A percentile compares a stretch with the other conserved stretches of the same genome.
Conservation (phyloP, 768 basidiomycete species). For the Amanita subjunquillea region DNA sequence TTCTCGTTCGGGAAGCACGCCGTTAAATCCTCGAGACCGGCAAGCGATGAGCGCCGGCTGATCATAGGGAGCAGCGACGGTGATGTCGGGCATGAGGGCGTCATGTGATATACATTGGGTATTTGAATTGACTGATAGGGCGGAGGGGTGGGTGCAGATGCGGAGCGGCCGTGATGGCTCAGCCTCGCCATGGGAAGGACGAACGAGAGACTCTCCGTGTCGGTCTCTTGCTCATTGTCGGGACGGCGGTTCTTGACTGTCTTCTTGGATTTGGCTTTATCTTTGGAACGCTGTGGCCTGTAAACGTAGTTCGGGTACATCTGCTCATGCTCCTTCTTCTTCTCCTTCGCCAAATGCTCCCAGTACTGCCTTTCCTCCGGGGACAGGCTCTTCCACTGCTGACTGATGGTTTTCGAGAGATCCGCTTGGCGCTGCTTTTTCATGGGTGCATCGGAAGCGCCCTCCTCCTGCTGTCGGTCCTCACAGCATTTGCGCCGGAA, state of each 20-base stretch:
- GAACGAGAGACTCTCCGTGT: constrained; percentile 26
- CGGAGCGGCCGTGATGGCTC: constrained; percentile 24
- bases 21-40: constrained; percentile 36
- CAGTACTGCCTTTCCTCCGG: constrained; percentile 60
- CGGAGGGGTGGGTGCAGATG: constrained; percentile 58
- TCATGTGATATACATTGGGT: constrained; percentile 44
- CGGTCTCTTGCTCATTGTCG: constrained; percentile 28
- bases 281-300: constrained; percentile 57
- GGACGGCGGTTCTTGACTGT: constrained; percentile 17
- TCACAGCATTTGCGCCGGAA: constrained; percentile 75
- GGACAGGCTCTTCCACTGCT: constrained; percentile 66
- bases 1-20: constrained; percentile 39
- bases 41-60: constrained; percentile 42
- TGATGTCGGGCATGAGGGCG: constrained; percentile 54
- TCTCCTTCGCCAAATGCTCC: constrained; percentile 70
- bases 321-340: constrained; percentile 70
- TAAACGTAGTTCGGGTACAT: constrained; percentile 74
- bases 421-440: constrained; percentile 63
- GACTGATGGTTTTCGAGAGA: constrained; percentile 72
- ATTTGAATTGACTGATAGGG: constrained; percentile 60
- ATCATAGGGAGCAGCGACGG: constrained; percentile 50
- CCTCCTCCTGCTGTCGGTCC: constrained; percentile 53
- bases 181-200: constrained; percentile 21
- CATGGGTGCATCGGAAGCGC: constrained; percentile 25
- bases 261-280: constrained; percentile 40